phyloP scores from a whole-genome alignment of 2,329 filamentous ascomycete species.

The Penicillium sp. region DNA sequence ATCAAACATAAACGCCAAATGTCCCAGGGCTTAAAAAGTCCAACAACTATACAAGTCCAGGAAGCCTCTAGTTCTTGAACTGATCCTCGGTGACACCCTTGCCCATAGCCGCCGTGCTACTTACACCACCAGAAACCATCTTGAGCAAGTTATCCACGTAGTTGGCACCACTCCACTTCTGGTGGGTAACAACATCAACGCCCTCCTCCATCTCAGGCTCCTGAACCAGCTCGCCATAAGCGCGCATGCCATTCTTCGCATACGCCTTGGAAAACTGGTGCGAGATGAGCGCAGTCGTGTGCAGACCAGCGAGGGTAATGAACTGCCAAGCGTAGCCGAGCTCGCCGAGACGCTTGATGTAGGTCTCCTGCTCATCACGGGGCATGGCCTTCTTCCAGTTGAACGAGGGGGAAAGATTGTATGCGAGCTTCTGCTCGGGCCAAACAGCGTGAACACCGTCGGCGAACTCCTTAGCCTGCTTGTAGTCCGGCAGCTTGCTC shows the following conservation, averaged over 20 bases:
- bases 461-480: constrained; percentile 90
- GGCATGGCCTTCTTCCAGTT: constrained; percentile 99
- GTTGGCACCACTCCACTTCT: constrained; percentile 96
- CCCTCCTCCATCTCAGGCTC: constrained; percentile 92
- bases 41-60: constrained; percentile 11
- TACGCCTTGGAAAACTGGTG: constrained; percentile 86
- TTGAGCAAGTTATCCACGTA: constrained; percentile 94
- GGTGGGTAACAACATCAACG: constrained; percentile 95
- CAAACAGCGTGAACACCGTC: constrained; percentile 89
- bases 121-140: constrained; percentile 94
- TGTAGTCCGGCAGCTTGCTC: constrained; percentile 89
- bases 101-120: constrained; percentile 92
- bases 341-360: constrained; percentile 82
- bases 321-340: constrained; percentile 99
- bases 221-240: constrained; percentile 95
- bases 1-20: constrained; percentile 3
- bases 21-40: neutral
- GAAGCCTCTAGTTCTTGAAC: constrained; percentile 60
- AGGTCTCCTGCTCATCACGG: constrained; percentile 89
- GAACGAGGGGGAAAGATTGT: constrained; percentile 98
- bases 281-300: constrained; percentile 90
- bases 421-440: constrained; percentile 97
- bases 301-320: constrained; percentile 96
- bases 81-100: constrained; percentile 98
- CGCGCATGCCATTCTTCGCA: constrained; percentile 82